Evolutionary conservation across 148 eudicot genomes (phyloP), one percentile per base, ranked within the genome.

Genomic region (Rhododendron simsii): DNA sequence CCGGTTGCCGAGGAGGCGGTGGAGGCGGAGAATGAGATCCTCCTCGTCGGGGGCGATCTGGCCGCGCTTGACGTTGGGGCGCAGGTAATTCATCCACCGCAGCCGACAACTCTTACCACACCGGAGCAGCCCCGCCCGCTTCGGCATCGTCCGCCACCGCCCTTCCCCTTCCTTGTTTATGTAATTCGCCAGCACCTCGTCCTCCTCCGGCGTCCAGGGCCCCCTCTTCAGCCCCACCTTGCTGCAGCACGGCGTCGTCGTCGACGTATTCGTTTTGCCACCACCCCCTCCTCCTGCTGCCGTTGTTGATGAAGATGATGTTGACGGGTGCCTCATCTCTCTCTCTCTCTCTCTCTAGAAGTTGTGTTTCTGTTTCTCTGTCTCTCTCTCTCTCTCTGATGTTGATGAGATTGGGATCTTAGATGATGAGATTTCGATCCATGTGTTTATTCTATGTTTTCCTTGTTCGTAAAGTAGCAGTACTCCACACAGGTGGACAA

Each of bases 61-160:
- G 50, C 95, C 95, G 21, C 95, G 92, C 86, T 93, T 93, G 87
- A 93, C 90, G 41, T 74, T 75, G 18, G 95, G 95, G 26, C 93
- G 90, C 39, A 93, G 92, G 59, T 93, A 93, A 61, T 93, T 93
- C 93, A 93, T 92, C 95, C 93, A 93, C 15, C 95, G 86, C 35
- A 93, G 93, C 14, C 95, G 88, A 84, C 95, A 93, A 73, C 95
- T 93, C 90, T 93, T 93, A 1, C 95, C 95, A 74, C 95, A 93
- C 2, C 95, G 90, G 61, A 85, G 85, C 30, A 93, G 88, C 12
- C 95, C 95, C 0, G 95, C 95, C 84, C 84, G 28, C 82, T 87
- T 85, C 13, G 91, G 93, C 10, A 89, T 84, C 2, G 92, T 85
- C 57, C 89, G 78, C 88, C 92, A 89, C 87, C 83, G 85, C 78